phyloP scores from a whole-genome alignment of 495 filamentous ascomycete genomes.

The Arthonia radiata region DNA sequence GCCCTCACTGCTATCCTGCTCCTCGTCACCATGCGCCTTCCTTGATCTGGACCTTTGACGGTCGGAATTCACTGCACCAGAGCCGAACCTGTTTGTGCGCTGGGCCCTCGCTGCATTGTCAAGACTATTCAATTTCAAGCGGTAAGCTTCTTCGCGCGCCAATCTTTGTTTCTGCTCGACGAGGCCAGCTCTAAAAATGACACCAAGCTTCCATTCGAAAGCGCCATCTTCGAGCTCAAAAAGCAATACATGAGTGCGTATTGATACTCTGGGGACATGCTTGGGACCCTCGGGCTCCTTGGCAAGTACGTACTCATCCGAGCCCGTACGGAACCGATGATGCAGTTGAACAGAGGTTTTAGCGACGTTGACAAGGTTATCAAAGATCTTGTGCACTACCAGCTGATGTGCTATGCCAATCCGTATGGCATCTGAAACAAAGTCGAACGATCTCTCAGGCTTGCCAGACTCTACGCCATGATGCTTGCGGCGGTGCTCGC shows the following conservation, averaged over 20 bases:
- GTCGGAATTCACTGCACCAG: constrained; percentile 26
- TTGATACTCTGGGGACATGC: constrained; percentile 54
- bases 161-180: constrained; percentile 72
- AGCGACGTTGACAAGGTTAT: constrained; percentile 68
- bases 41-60: constrained; percentile 11
- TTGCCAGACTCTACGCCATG: too few species aligned
- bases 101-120: constrained; percentile 28
- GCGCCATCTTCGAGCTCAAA: constrained; percentile 88
- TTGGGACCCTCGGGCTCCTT: constrained; percentile 68
- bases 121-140: constrained; percentile 65
- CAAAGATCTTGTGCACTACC: constrained; percentile 69
- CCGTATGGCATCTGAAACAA: constrained; percentile 64
- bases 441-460: constrained; percentile 65
- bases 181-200: constrained; percentile 72
- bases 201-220: constrained; percentile 89
- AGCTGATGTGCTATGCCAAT: constrained; percentile 85
- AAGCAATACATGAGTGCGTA: constrained; percentile 56
- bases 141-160: constrained; percentile 74
- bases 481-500: constrained; percentile 44
- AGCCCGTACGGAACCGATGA: constrained; percentile 65
- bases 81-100: constrained; percentile 21
- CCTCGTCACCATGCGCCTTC: not conserved
- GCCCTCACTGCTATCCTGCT: not conserved
- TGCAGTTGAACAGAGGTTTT: constrained; percentile 79
- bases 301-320: constrained; percentile 64